A percentile compares a stretch with the other conserved stretches of the same genome.
These are phyloP conservation scores for Curvularia verruculosa DNA, from an alignment of 2,329 filamentous ascomycete species.

Conservation along the genomic window DNA sequence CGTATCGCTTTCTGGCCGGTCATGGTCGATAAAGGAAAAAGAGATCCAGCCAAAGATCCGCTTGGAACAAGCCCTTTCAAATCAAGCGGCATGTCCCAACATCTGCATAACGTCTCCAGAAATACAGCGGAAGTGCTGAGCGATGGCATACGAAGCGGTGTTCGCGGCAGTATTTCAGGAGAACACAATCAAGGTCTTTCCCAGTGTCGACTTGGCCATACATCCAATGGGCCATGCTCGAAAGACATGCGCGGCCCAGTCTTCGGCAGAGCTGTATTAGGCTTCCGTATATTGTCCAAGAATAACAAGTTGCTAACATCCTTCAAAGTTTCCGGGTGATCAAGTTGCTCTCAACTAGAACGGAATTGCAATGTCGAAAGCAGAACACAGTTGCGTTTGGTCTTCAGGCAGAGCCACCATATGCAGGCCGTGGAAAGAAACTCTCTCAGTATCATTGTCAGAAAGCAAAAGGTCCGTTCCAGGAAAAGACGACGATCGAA, in stretches of 20 bases:
- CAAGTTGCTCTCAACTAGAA: not conserved
- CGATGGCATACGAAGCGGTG: not conserved
- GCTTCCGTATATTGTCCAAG: not conserved
- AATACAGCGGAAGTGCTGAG: not conserved
- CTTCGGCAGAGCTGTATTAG: not conserved
- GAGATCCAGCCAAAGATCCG: not conserved
- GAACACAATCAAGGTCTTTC: not conserved
- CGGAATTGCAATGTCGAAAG: not conserved
- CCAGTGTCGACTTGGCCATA: not conserved
- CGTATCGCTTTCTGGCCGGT: not conserved
- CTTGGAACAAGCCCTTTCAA: not conserved
- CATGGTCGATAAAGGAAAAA: not conserved
- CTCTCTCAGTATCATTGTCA: not conserved
- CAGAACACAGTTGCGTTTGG: not conserved
- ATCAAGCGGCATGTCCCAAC: not conserved
- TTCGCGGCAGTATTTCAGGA: not conserved
- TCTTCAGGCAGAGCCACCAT: not conserved
- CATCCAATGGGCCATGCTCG: not conserved
- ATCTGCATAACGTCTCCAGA: not conserved
- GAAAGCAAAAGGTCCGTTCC: not conserved
- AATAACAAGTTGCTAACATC: not conserved
- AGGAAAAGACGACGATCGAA: not conserved
- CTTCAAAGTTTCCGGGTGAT: too few relatives aligned
- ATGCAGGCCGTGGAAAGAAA: not conserved
- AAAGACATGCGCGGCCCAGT: not conserved